Percentiles rank a stretch among this genome's conserved stretches.
These are phyloP conservation scores for Aspergillus persii DNA, from an alignment of 2,329 filamentous ascomycete species.

Conservation along the genomic window DNA sequence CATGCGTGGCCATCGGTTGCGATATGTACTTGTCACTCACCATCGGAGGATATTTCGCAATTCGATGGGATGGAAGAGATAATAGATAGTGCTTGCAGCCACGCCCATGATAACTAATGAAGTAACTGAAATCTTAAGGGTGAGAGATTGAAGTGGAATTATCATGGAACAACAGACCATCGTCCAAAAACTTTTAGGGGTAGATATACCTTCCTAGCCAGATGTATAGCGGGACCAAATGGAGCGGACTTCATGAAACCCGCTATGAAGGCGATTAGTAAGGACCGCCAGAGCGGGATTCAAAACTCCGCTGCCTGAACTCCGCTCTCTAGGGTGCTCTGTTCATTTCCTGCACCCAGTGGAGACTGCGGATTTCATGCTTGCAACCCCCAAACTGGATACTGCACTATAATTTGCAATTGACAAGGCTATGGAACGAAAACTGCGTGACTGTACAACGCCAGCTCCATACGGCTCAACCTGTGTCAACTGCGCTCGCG, in stretches of 20 bases:
- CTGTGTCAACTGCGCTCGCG: conserved; percentile 43
- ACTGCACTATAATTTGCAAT: neutral
- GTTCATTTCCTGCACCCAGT: neutral
- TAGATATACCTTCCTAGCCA: neutral
- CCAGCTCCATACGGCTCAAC: conserved; percentile 38
- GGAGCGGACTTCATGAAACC: neutral
- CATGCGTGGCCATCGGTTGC: neutral
- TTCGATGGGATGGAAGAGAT: neutral
- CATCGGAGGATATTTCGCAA: neutral
- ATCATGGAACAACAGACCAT: neutral
- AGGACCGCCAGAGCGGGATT: neutral
- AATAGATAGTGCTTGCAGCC: neutral
- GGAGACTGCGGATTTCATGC: neutral
- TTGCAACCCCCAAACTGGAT: neutral
- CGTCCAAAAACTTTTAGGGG: too few relatives aligned
- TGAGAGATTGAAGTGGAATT: neutral
- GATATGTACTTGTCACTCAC: neutral
- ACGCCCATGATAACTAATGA: neutral
- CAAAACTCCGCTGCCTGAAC: neutral
- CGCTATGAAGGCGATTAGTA: neutral
- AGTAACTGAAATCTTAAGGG: neutral
- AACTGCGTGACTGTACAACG: neutral
- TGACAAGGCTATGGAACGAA: neutral
- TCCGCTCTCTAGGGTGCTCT: neutral
- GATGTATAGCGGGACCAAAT: neutral